Evolutionary conservation across 1,139 yeast genomes (phyloP).

Genomic region (Hyphopichia burtonii): DNA sequence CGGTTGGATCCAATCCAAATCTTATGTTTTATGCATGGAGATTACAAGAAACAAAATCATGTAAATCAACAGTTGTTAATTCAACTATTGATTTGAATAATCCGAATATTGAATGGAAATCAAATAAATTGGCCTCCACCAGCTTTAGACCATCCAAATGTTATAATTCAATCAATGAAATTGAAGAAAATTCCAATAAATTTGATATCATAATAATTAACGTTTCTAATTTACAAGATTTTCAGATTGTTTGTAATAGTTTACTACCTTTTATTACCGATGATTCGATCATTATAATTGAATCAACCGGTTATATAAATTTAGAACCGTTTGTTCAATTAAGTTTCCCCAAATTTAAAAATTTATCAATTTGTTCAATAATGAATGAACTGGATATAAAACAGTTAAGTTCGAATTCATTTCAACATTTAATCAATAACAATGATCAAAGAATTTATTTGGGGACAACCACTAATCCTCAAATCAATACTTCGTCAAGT

Average conservation of each 20-base stretch:
- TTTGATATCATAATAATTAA: constrained; percentile 39
- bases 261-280: constrained; percentile 26
- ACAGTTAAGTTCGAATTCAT: constrained; percentile 24
- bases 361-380: constrained; percentile 51
- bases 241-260: constrained; percentile 30
- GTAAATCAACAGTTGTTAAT: constrained; percentile 37
- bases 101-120: constrained; percentile 10
- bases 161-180: constrained; percentile 16
- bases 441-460: constrained; percentile 41
- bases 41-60: constrained; percentile 35
- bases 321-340: constrained; percentile 63
- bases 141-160: constrained; percentile 21
- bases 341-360: constrained; percentile 29
- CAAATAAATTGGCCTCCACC: constrained; percentile 17
- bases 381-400: constrained; percentile 67
- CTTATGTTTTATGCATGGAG: constrained; percentile 53
- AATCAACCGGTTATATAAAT: constrained; percentile 69
- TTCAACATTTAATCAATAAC: constrained; percentile 26
- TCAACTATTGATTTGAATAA: background rate
- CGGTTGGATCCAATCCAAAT: constrained; percentile 50
- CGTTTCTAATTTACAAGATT: constrained; percentile 42
- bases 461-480: constrained; percentile 25
- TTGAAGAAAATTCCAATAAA: constrained; percentile 14
- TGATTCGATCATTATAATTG: constrained; percentile 55
- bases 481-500: constrained; percentile 6